Conservation (phyloP, 805 yeast species). For the Saturnispora bothae region DNA sequence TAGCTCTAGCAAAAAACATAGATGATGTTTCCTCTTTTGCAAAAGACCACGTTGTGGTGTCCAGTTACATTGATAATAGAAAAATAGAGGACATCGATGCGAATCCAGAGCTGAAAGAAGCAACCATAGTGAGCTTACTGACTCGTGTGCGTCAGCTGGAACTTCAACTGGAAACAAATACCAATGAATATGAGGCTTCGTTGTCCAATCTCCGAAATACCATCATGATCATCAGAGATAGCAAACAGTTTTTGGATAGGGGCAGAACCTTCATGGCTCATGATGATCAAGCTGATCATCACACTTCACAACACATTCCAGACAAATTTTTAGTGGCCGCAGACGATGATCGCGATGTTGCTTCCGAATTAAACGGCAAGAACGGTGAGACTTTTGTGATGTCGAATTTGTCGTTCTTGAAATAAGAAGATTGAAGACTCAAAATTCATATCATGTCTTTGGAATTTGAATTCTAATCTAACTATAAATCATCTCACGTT, state of each 20-base stretch:
- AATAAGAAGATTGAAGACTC: constrained; percentile 1
- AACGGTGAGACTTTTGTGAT: constrained; percentile 12
- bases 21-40: background rate
- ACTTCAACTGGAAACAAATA: constrained; percentile 11
- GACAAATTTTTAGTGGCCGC: background rate
- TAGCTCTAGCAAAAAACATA: background rate
- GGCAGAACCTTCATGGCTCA: background rate
- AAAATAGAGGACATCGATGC: constrained; percentile 1
- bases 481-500: too few relatives aligned
- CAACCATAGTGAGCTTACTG: constrained; percentile 3
- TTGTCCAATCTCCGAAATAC: constrained; percentile 16
- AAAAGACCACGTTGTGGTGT: background rate
- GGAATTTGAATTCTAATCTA: too few relatives aligned
- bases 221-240: constrained; percentile 15
- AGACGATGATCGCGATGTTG: background rate
- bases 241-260: constrained; percentile 13
- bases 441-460: too few relatives aligned
- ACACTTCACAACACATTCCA: background rate
- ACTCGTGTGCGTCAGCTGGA: constrained; percentile 14
- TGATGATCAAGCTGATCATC: constrained; percentile 5
- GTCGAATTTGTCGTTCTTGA: constrained; percentile 10
- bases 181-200: constrained; percentile 12
- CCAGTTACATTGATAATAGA: background rate
- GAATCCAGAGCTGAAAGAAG: constrained; percentile 5
- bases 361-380: background rate